These are phyloP conservation scores for Yamadazyma kanchanaburiensis DNA, from an alignment of 1,139 yeast genomes.

Conservation along the genomic window DNA sequence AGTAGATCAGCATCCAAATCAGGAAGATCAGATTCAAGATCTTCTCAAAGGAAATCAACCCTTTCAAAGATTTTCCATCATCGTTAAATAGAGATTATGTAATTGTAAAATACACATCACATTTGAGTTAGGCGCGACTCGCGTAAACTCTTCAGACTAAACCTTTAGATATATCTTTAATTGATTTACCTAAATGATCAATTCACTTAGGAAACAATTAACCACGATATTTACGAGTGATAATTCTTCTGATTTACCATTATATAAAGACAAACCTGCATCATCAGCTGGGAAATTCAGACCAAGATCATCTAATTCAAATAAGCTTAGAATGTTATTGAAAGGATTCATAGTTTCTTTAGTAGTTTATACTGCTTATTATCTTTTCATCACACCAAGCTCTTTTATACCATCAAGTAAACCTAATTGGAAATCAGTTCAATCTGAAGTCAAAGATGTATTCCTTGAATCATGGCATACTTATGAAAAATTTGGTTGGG, in stretches of 20 bases:
- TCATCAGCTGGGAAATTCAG: conserved; percentile 13
- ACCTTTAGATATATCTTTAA: no score
- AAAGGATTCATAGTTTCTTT: conserved; percentile 40
- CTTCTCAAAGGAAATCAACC: conserved; percentile 5
- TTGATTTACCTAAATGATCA: no score
- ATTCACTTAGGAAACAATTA: conserved; percentile 2
- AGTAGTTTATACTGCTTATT: conserved; percentile 36
- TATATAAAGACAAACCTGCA: conserved; percentile 30
- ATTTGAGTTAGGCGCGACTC: no score
- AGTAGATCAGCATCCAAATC: conserved; percentile 3
- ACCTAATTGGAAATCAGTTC: conserved; percentile 41
- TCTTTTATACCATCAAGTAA: background rate
- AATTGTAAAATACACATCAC: no score
- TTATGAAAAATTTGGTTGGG: conserved; percentile 81
- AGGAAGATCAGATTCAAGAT: conserved; percentile 6
- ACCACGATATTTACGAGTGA: conserved; percentile 4
- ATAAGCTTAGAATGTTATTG: conserved; percentile 33
- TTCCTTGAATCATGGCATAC: conserved; percentile 80
- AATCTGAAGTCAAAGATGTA: conserved; percentile 55
- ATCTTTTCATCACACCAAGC: conserved; percentile 7
- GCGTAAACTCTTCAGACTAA: no score
- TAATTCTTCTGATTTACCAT: conserved; percentile 17
- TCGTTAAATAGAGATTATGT: no score
- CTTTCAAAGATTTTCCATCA: conserved; percentile 9
- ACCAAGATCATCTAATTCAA: conserved; percentile 9